Base-by-base conservation (phyloP, 805 yeast genomes). In the Pichia californica region DNA sequence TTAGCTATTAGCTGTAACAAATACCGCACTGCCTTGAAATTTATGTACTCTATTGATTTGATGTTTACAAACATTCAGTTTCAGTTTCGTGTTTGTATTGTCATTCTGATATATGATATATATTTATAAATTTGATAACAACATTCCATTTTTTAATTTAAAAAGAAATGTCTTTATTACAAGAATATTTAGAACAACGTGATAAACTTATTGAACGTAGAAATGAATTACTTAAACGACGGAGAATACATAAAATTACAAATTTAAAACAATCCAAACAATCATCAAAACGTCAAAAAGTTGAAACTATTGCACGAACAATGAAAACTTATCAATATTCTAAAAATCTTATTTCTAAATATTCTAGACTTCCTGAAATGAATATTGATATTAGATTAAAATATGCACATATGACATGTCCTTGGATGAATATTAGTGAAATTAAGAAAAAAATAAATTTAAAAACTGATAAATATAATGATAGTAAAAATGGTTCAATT, bases 321-420 rank as follows among this genome's bases (percentile, higher is more conserved):
- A 2, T 21, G 5, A 31, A 34, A 7, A 31, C 44, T 6, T 30
- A 41, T 19, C 7, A 21, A 21, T 11, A 34, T 23, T 26, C 47
- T 4, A 40, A 20, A 16, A 14, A 33, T 14, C 31, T 41, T 11
- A 14, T 45, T 4, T 38, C 37, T 6, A 38, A 41, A 14, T 28
- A 56, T 36, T 55, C 63, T 5, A 52, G 49, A 25, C 44, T 62
- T 13, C 67, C 67, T 1, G 53, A 60, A 1, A 31, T 58, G 5
- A 58, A 63, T 42, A 52, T 63, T 41, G 48, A 37, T 7, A 43
- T 49, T 28, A 41, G 66, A 21, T 36, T 61, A 16, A 27, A 46
- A 28, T 38, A 55, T 4, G 43, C 55, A 11, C 47, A 48, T 26
- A 15, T 51, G 34, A 61, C 62, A 40, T 61, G 52, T 43, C 66